Evolutionary conservation across 2,329 filamentous ascomycete genomes (phyloP).

Genomic region (Colletotrichum viniferum): DNA sequence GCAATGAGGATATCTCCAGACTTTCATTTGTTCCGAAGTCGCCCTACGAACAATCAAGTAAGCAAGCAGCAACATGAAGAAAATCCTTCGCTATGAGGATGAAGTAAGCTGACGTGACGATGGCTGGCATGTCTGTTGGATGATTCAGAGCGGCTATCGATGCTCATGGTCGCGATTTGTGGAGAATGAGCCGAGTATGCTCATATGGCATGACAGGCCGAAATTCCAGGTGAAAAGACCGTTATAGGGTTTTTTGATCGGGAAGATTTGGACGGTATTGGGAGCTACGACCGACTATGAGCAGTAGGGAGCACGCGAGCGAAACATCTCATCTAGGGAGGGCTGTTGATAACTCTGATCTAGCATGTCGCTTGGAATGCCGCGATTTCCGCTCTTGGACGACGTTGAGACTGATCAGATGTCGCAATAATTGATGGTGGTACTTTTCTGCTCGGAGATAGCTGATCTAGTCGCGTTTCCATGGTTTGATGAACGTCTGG

Average conservation of each 20-base stretch:
- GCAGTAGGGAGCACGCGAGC: neutral
- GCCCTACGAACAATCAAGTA: fast-evolving
- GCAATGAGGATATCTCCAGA: neutral
- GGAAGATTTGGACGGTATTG: neutral
- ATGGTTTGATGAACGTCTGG: neutral
- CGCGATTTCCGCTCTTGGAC: neutral
- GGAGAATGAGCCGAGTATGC: neutral
- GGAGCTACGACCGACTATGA: neutral
- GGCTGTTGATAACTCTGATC: neutral
- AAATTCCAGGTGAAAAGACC: neutral
- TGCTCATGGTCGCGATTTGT: neutral
- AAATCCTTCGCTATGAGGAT: neutral
- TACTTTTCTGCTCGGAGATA: neutral
- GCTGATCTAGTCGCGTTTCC: neutral
- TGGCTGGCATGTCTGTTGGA: neutral
- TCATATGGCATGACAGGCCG: neutral
- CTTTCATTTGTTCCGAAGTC: too few relatives aligned
- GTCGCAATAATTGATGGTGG: neutral
- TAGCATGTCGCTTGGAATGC: neutral
- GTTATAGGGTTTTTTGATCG: neutral
- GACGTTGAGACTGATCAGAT: neutral
- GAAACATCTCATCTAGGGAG: neutral
- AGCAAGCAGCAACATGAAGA: neutral
- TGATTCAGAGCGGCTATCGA: neutral
- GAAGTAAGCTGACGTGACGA: neutral